Conservation (phyloP, 805 yeast species). For the Pichia cephalocereana region DNA sequence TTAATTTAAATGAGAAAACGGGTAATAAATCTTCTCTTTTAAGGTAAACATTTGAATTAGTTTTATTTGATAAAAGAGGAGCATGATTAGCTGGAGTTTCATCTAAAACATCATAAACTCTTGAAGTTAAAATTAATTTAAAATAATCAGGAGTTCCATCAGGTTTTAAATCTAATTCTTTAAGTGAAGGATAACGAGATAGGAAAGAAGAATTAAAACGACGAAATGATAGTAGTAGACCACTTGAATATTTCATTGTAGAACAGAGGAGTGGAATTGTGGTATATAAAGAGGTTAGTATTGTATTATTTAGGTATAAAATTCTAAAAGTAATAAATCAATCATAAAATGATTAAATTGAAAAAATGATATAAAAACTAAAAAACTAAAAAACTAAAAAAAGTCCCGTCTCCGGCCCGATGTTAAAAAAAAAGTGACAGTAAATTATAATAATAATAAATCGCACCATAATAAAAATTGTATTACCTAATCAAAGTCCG, state of each 20-base stretch:
- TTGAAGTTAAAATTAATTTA: constrained; percentile 78
- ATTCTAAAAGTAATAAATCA: too few relatives aligned
- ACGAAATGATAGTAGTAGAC: not conserved
- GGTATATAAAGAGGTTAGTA: not conserved
- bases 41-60: constrained; percentile 66
- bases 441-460: too few relatives aligned
- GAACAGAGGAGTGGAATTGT: too few relatives aligned
- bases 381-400: too few relatives aligned
- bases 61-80: constrained; percentile 58
- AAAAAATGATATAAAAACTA: too few relatives aligned
- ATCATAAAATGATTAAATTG: too few relatives aligned
- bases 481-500: not conserved
- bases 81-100: constrained; percentile 84
- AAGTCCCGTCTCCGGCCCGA: too few relatives aligned
- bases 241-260: not conserved
- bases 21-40: constrained; percentile 93
- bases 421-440: too few relatives aligned
- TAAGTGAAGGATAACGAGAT: constrained; percentile 37
- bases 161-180: constrained; percentile 40
- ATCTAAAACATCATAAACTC: constrained; percentile 90
- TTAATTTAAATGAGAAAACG: constrained; percentile 88
- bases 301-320: too few relatives aligned
- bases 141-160: constrained; percentile 87
- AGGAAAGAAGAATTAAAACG: not conserved
- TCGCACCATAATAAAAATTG: not conserved